Base-by-base conservation (phyloP, 2,329 filamentous ascomycete species). In the Sordariomycetes sp. region DNA sequence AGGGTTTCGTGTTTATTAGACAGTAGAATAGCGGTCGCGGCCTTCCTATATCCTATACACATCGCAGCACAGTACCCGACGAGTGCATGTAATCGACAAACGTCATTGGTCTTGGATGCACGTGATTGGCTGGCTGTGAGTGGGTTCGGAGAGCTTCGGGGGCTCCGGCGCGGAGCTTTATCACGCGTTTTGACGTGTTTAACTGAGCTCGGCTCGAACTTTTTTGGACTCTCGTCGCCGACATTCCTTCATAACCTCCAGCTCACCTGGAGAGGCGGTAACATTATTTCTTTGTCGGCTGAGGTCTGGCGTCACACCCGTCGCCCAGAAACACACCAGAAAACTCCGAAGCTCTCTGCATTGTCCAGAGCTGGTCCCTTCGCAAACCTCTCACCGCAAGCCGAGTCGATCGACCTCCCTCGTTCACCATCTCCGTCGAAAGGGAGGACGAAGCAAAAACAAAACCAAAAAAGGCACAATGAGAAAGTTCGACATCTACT, bases 401-500 rank as follows among this genome's bases (percentile, higher is more conserved):
- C n/a, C n/a, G n/a, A 32, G 8, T 32, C 28, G 4, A 32, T 32
- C 28, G 8, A 32, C 28, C 28, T 32, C 28, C 8, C 28, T 32
- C 28, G 4, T 32, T 32, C n/a, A n/a, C n/a, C n/a, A 43, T 43
- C 18, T n/a, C 20, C n/a, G 11, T 22, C 20, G 7, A 50, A 50
- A 50, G 46, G 46, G 22, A 24, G 8, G 20, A 24, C 14, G n/a
- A 16, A 48, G 11, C 43, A 43, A 22, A 50, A 24, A 14, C 8
- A 22, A 22, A n/a, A 22, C 7, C 7, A 22, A n/a, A n/a, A 22
- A 10, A 7, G 43, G n/a, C 20, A 22, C 11, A 11, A 24, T 50
- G 20, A 20, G 46, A n/a, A 48, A 28, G 10, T 14, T 59, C 28
- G 24, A 48, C 11, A 54, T 59, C n/a, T 59, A 57, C 51, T 64